These are phyloP conservation scores for Penicillium sp. DNA, from an alignment of 2,329 filamentous ascomycete genomes.

Conservation along the genomic window DNA sequence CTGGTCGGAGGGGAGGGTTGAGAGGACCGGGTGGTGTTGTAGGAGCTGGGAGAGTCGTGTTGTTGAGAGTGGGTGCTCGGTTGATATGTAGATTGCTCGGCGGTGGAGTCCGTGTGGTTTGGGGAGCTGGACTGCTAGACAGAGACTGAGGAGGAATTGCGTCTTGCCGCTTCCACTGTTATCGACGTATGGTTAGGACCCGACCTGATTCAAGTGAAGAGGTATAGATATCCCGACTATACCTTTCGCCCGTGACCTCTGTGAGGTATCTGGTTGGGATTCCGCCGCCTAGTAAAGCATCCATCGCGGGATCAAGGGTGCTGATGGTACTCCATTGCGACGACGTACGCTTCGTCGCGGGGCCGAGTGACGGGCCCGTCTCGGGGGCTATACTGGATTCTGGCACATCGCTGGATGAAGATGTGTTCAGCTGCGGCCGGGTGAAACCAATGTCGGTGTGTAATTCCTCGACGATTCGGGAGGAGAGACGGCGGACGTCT, in stretches of 20 bases:
- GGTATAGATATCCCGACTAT: slow-evolving; percentile 3
- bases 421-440: slow-evolving; percentile 11
- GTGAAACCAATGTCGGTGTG: slow-evolving; percentile 58
- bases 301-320: slow-evolving; percentile 71
- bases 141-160: slow-evolving; percentile 80
- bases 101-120: slow-evolving; percentile 66
- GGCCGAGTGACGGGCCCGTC: slow-evolving; percentile 16
- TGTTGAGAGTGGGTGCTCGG: slow-evolving; percentile 81
- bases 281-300: slow-evolving; percentile 70
- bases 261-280: slow-evolving; percentile 77
- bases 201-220: slow-evolving; percentile 6
- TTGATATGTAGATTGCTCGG: slow-evolving; percentile 88
- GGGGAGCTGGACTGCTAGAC: slow-evolving; percentile 79
- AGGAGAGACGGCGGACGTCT: slow-evolving; percentile 71
- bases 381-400: slow-evolving; percentile 26
- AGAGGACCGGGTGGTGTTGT: slow-evolving; percentile 59
- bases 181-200: slow-evolving; percentile 9
- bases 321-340: slow-evolving; percentile 62
- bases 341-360: slow-evolving; percentile 31
- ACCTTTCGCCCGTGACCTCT: slow-evolving; percentile 89
- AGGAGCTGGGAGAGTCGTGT: slow-evolving; percentile 77
- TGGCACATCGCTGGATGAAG: slow-evolving; percentile 11
- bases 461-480: slow-evolving; percentile 63
- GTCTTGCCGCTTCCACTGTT: slow-evolving; percentile 86
- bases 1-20: slow-evolving; percentile 36